phyloP scores from a whole-genome alignment of 352 stramenopile genomes.

The Phytophthora brassicae region DNA sequence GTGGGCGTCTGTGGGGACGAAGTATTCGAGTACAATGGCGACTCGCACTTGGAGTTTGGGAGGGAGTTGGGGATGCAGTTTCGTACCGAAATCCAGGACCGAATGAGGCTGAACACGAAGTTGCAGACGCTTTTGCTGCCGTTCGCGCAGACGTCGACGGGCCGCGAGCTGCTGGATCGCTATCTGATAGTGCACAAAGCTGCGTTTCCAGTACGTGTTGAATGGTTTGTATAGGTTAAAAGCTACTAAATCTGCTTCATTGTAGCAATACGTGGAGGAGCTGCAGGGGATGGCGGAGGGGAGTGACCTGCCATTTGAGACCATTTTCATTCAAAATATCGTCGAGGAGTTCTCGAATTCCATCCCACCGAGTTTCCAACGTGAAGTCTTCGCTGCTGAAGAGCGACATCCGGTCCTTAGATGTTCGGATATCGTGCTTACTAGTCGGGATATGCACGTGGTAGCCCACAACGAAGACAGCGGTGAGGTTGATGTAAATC shows the following conservation, averaged over 20 bases:
- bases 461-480: conserved; percentile 80
- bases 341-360: conserved; percentile 72
- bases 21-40: conserved; percentile 54
- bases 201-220: conserved; percentile 50
- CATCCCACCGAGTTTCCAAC: conserved; percentile 45
- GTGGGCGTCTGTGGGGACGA: conserved; percentile 33
- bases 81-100: conserved; percentile 47
- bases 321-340: conserved; percentile 75
- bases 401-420: conserved; percentile 39
- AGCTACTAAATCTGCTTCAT: background rate
- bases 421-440: conserved; percentile 74
- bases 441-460: conserved; percentile 37
- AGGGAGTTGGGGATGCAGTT: conserved; percentile 51
- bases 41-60: conserved; percentile 70
- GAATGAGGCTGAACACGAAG: conserved; percentile 43
- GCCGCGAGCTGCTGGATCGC: conserved; percentile 38
- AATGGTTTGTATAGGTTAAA: background rate
- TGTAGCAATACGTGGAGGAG: conserved; percentile 71
- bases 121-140: conserved; percentile 63
- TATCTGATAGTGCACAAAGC: conserved; percentile 51
- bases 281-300: conserved; percentile 61
- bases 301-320: conserved; percentile 60
- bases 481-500: conserved; percentile 52
- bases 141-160: conserved; percentile 43
- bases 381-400: conserved; percentile 13